Evolutionary conservation across 192 early-diverging fungal species (phyloP).

Genomic region (Allomyces javanicus): DNA sequence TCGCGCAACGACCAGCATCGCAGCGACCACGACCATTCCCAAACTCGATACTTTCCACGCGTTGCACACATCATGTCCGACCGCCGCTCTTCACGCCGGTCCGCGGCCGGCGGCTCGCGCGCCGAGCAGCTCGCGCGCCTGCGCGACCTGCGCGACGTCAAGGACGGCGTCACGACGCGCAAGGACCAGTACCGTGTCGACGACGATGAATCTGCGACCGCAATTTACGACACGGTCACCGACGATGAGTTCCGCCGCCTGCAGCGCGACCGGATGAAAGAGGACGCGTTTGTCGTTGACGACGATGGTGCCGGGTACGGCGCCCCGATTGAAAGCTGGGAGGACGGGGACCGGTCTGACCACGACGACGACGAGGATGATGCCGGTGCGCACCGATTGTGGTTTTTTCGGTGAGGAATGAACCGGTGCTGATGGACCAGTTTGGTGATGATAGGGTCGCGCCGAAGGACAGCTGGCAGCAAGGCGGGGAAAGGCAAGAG

Average conservation of each 20-base stretch:
- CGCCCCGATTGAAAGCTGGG: conserved; percentile 30
- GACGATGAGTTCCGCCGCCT: conserved; percentile 31
- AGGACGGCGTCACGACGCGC: not conserved
- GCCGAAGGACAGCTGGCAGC: not conserved
- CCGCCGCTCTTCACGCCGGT: too few species aligned
- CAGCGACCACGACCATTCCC: too few species aligned
- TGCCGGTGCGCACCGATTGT: conserved; percentile 1
- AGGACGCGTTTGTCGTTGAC: conserved; percentile 42
- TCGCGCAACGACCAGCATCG: too few species aligned
- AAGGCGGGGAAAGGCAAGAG: conserved; percentile 13
- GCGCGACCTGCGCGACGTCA: too few species aligned
- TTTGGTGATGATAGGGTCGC: not conserved
- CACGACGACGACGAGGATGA: conserved; percentile 13
- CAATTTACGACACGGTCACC: conserved; percentile 35
- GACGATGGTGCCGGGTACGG: conserved; percentile 49
- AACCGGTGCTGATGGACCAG: conserved; percentile 1
- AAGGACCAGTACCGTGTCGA: not conserved
- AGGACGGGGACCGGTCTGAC: conserved; percentile 25
- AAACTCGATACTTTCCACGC: too few species aligned
- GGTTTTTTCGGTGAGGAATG: conserved; percentile 6
- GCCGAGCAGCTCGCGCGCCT: not conserved
- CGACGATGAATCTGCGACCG: conserved; percentile 16
- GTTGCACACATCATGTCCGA: too few species aligned
- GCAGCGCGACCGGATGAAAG: conserved; percentile 11
- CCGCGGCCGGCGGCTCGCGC: conserved; percentile 1